A percentile compares a stretch with the other conserved stretches of the same genome.
Conservation (phyloP, 1,284 basidiomycete genomes). For the Athelia sp. region DNA sequence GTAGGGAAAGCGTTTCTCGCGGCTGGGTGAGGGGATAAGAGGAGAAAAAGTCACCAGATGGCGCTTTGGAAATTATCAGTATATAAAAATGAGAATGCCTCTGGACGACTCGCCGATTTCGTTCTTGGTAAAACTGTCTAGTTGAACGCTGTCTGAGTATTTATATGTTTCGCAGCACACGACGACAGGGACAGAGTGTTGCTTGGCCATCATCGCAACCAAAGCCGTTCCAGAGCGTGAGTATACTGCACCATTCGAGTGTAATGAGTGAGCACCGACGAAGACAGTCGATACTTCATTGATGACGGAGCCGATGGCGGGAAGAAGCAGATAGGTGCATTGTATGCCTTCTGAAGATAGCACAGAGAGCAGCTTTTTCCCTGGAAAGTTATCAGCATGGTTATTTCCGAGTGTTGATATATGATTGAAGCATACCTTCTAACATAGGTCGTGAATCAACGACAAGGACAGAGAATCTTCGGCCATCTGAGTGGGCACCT, state of each 20-base stretch:
- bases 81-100: not conserved
- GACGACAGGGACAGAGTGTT: conserved; percentile 86
- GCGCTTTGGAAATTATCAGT: not conserved
- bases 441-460: conserved; percentile 93
- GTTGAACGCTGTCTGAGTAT: conserved; percentile 88
- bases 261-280: conserved; percentile 90
- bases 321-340: conserved; percentile 89
- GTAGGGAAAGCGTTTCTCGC: conserved; percentile 30
- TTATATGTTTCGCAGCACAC: conserved; percentile 99
- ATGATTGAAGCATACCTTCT: conserved; percentile 59
- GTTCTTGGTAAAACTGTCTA: conserved; percentile 96
- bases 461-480: conserved; percentile 84
- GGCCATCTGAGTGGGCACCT: conserved; percentile 69
- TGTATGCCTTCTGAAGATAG: conserved; percentile 74
- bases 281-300: conserved; percentile 80
- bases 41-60: conserved; percentile 13
- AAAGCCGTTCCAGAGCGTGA: conserved; percentile 93
- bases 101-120: conserved; percentile 67
- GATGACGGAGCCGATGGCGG: conserved; percentile 84
- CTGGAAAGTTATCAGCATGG: conserved; percentile 33
- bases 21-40: conserved; percentile 28
- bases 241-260: conserved; percentile 93
- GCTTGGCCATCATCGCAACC: conserved; percentile 94
- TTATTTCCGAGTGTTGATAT: conserved; percentile 6
- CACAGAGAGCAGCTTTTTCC: conserved; percentile 73